Conservation (phyloP, 139 green algal genomes). For the Limnomonas spitsbergensis region DNA sequence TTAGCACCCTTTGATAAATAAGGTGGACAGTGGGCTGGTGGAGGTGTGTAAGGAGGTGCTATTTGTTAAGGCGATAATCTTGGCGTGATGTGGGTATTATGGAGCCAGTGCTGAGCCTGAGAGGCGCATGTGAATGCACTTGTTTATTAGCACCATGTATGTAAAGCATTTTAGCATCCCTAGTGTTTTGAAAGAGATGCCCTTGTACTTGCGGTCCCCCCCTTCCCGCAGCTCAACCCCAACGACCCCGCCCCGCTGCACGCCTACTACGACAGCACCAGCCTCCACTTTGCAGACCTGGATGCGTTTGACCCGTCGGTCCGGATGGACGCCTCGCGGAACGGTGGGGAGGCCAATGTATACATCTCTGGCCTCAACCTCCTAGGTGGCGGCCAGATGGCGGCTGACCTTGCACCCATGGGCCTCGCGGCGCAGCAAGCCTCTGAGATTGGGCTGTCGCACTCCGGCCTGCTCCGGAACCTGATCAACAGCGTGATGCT, state of each 20-base stretch:
- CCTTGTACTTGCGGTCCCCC: too few species aligned
- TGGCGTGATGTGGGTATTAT: too few species aligned
- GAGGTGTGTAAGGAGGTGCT: too few species aligned
- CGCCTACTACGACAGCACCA: slow-evolving; percentile 27
- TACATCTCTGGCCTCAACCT: slow-evolving; percentile 49
- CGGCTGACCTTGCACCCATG: slow-evolving; percentile 42
- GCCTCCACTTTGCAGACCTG: slow-evolving; percentile 31
- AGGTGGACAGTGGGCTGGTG: too few species aligned
- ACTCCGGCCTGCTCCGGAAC: slow-evolving; percentile 55
- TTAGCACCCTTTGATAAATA: too few species aligned
- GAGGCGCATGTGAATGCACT: too few species aligned
- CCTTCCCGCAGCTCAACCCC: not conserved
- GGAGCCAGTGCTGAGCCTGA: too few species aligned
- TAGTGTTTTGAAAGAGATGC: too few species aligned
- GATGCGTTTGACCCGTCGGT: slow-evolving; percentile 27
- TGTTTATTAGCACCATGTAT: too few species aligned
- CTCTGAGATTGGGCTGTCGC: slow-evolving; percentile 61
- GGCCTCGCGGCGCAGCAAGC: slow-evolving; percentile 59
- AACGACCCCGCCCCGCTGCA: slow-evolving; percentile 25
- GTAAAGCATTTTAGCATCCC: too few species aligned
- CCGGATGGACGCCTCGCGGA: slow-evolving; percentile 17
- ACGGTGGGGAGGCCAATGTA: slow-evolving; percentile 39
- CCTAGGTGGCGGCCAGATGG: not conserved
- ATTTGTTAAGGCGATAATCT: too few species aligned
- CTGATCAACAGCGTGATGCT: slow-evolving; percentile 47